A percentile compares a stretch with the other conserved stretches of the same genome.
phyloP scores from a whole-genome alignment of 2,329 filamentous ascomycete genomes.

The Bipolaris bicolor region DNA sequence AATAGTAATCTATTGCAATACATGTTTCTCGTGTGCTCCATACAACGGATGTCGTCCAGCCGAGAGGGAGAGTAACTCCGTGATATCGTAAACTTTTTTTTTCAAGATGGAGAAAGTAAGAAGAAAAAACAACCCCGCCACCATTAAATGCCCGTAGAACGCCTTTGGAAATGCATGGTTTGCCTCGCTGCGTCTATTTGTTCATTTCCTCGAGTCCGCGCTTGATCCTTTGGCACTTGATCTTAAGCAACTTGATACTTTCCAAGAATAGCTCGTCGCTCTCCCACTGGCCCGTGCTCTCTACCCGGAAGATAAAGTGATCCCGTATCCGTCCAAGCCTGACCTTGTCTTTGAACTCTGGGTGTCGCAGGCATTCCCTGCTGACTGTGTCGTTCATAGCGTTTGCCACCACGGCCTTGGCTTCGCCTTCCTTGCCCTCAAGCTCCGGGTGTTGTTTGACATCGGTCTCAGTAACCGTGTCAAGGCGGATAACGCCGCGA shows the following conservation, averaged over 20 bases:
- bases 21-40: background rate
- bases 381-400: conserved; percentile 95
- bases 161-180: conserved; percentile 32
- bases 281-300: conserved; percentile 94
- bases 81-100: conserved; percentile 34
- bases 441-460: conserved; percentile 67
- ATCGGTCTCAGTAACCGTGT: conserved; percentile 72
- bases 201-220: conserved; percentile 64
- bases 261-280: conserved; percentile 94
- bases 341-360: conserved; percentile 94
- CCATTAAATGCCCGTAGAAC: conserved; percentile 24
- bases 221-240: conserved; percentile 79
- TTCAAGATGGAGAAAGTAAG: background rate
- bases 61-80: conserved; percentile 10
- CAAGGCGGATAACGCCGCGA: conserved; percentile 80
- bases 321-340: conserved; percentile 88
- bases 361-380: conserved; percentile 87
- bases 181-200: conserved; percentile 15
- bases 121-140: conserved; percentile 3
- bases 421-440: conserved; percentile 76
- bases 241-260: conserved; percentile 81
- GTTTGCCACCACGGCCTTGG: conserved; percentile 85
- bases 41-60: background rate
- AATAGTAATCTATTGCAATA: background rate
- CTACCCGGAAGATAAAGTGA: conserved; percentile 96